Conservation (phyloP, 331 rosid genomes). For the Rosa hybrid region DNA sequence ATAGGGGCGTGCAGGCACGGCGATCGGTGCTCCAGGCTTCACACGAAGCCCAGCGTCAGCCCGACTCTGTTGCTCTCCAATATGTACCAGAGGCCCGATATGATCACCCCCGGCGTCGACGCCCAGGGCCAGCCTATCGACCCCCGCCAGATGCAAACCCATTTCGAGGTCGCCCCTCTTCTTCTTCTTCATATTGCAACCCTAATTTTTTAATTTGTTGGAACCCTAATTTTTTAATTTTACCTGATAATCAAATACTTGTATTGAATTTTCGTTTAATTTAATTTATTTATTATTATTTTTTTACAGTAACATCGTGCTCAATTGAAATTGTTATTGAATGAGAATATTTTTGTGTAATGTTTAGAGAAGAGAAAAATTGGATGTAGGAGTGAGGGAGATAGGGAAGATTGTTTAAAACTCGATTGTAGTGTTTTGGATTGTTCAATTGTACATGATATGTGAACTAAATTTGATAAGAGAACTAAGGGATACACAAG, state of each 20-base stretch:
- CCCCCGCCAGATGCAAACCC: slow-evolving; percentile 50
- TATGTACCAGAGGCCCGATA: slow-evolving; percentile 67
- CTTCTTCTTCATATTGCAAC: background rate
- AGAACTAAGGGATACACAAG: background rate
- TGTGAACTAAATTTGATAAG: background rate
- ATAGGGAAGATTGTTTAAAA: background rate
- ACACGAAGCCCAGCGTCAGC: slow-evolving; percentile 66
- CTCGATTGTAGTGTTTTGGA: background rate
- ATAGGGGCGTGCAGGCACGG: slow-evolving; percentile 71
- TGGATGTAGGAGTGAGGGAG: background rate
- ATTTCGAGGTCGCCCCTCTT: slow-evolving; percentile 40
- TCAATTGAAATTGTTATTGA: background rate
- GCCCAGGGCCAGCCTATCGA: slow-evolving; percentile 51
- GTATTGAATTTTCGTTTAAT: background rate
- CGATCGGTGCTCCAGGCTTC: slow-evolving; percentile 55
- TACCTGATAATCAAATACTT: too few relatives aligned
- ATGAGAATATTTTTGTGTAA: background rate
- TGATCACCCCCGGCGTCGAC: slow-evolving; percentile 63
- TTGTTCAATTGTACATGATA: background rate
- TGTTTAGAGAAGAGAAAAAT: background rate
- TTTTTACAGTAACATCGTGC: background rate
- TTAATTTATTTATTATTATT: background rate
- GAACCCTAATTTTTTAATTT: too few relatives aligned
- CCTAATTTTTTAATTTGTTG: background rate
- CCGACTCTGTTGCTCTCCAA: slow-evolving; percentile 59